Evolutionary conservation across 768 basidiomycete genomes (phyloP), one percentile per base, ranked within the genome.

Genomic region (Neoboletus brunneissimus): DNA sequence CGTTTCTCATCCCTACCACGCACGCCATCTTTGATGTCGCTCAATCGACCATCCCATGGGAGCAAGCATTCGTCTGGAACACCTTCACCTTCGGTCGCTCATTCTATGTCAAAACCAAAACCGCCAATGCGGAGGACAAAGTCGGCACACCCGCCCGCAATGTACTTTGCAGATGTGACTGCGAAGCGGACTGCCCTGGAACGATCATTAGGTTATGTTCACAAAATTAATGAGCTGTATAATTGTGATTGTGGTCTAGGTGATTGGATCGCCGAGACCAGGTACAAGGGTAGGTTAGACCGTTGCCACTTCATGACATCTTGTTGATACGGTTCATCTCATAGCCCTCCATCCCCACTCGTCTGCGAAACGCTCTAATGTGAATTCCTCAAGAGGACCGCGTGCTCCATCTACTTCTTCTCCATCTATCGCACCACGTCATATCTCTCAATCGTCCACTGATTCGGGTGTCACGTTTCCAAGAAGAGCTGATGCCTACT

Each of bases 151-250:
- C 89, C 90, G 3, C 74, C 84, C 43, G 87, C 89, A 13, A 82
- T 94, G 84, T 78, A 79, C 60, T 89, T 80, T 63, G 75, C 79
- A 43, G 90, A 95, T 64, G 77, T 94, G 4, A 63, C 77, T 31
- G 66, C 72, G 15, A 78, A 79, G 69, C 80, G 75, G 59, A 85
- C 78, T 29, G 64, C 87, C 3, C 57, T 82, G 5, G 92, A 94
- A 64, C 80, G 92, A 47, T 89, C 87, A 56, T 67, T 74, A 23
- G 82, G 85, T 37, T 95, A 94, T 63, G 87, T 88, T 25, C 74
- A 77, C 61, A 94, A 93, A 75, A 90, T 94, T 60, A 91, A 91
- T 64, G 90, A 94, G 67, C 70, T 95, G 20, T 83, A 83, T 53
- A 75, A 78, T 57, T 85, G 83, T 64, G 88, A 92, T 64, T 88